Percentiles rank a stretch among this genome's conserved stretches.
These are phyloP conservation scores for Neurospora sp. DNA, from an alignment of 495 filamentous ascomycete species.

Conservation along the genomic window DNA sequence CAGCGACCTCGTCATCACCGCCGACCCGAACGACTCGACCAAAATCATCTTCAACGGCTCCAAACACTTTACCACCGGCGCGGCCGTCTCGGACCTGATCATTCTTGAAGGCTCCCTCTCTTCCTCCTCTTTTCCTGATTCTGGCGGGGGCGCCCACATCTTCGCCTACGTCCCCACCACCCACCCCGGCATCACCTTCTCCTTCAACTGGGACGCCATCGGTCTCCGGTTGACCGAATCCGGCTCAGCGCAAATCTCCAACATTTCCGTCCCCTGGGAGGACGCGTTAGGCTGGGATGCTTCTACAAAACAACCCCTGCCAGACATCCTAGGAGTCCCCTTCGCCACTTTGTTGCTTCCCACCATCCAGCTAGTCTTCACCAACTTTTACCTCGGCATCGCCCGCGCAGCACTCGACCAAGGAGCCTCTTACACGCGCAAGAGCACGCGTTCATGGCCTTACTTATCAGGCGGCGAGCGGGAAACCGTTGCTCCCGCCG, in stretches of 20 bases:
- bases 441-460: slow-evolving; percentile 47
- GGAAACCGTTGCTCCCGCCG: not conserved
- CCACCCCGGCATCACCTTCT: slow-evolving; percentile 45
- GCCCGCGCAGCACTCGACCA: slow-evolving; percentile 41
- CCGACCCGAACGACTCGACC: slow-evolving; percentile 33
- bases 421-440: slow-evolving; percentile 41
- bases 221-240: slow-evolving; percentile 53
- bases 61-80: slow-evolving; percentile 55
- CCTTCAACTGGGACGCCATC: slow-evolving; percentile 53
- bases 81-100: slow-evolving; percentile 51
- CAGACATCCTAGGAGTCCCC: slow-evolving; percentile 35
- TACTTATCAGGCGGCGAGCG: slow-evolving; percentile 36
- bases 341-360: slow-evolving; percentile 45
- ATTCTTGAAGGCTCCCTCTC: slow-evolving; percentile 48
- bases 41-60: slow-evolving; percentile 45
- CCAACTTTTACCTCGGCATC: slow-evolving; percentile 54
- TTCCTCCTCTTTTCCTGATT: slow-evolving; percentile 22
- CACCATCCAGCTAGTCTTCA: slow-evolving; percentile 52
- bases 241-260: slow-evolving; percentile 46
- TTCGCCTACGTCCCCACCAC: slow-evolving; percentile 45
- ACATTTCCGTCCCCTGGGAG: slow-evolving; percentile 42
- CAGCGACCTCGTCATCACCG: slow-evolving; percentile 43
- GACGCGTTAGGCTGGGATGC: slow-evolving; percentile 50
- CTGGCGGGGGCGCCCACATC: slow-evolving; percentile 38
- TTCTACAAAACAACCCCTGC: slow-evolving; percentile 22